phyloP scores from a whole-genome alignment of 805 yeast genomes.

The Wickerhamomyces rabaulensis region DNA sequence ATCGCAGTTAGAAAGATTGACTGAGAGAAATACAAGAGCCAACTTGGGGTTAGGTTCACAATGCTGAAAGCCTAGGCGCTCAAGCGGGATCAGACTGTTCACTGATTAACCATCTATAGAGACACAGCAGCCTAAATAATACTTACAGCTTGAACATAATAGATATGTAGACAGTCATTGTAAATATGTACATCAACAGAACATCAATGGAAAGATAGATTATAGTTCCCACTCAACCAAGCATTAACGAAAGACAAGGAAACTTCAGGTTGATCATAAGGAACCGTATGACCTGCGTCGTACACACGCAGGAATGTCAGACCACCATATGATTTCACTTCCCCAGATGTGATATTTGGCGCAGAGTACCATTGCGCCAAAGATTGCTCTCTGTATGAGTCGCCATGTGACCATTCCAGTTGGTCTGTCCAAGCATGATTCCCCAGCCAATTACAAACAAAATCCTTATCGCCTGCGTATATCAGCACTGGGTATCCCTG shows the following conservation, averaged over 20 bases:
- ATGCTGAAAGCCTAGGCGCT: no score
- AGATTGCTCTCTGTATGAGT: slow-evolving; percentile 38
- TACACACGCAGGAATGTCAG: slow-evolving; percentile 74
- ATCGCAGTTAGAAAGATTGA: no score
- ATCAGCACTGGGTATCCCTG: slow-evolving; percentile 71
- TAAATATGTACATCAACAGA: no score
- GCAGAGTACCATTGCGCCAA: slow-evolving; percentile 37
- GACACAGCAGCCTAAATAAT: no score
- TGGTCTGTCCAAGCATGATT: slow-evolving; percentile 76
- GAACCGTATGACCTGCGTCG: slow-evolving; percentile 92
- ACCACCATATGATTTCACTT: slow-evolving; percentile 63
- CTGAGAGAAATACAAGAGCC: no score
- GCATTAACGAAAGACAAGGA: slow-evolving; percentile 66
- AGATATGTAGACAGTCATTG: no score
- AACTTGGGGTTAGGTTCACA: no score
- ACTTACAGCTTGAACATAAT: no score
- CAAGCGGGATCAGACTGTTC: no score
- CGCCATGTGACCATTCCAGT: slow-evolving; percentile 58
- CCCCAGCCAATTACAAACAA: slow-evolving; percentile 90
- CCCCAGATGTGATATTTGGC: slow-evolving; percentile 49
- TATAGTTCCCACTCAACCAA: slow-evolving; percentile 56
- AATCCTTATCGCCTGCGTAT: slow-evolving; percentile 92
- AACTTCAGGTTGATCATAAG: slow-evolving; percentile 76
- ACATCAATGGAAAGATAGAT: no score
- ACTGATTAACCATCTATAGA: no score